phyloP scores from a whole-genome alignment of 2,329 filamentous ascomycete genomes.

The Fusarium keratoplasticum region DNA sequence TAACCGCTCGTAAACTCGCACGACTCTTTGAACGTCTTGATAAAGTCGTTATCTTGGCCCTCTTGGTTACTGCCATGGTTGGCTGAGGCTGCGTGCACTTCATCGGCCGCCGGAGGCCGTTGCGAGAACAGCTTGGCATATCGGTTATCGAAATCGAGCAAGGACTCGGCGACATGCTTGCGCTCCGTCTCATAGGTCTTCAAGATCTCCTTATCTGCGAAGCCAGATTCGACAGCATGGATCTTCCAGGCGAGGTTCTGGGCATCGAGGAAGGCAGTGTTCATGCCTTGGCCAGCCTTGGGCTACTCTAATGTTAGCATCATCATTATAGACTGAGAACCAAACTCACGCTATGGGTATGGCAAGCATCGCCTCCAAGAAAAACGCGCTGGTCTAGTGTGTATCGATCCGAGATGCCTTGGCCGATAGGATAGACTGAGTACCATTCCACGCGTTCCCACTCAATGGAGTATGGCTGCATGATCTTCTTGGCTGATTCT shows the following conservation, averaged over 20 bases:
- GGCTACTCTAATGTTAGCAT: slow-evolving; percentile 61
- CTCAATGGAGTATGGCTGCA: slow-evolving; percentile 74
- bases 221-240: slow-evolving; percentile 86
- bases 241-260: slow-evolving; percentile 97
- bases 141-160: slow-evolving; percentile 87
- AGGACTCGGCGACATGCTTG: slow-evolving; percentile 83
- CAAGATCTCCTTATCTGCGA: slow-evolving; percentile 79
- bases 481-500: slow-evolving; percentile 71
- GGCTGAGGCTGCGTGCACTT: slow-evolving; percentile 75
- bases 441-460: slow-evolving; percentile 80
- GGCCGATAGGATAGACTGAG: slow-evolving; percentile 81
- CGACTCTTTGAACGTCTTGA: slow-evolving; percentile 89
- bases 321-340: slow-evolving; percentile 47
- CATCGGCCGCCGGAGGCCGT: slow-evolving; percentile 76
- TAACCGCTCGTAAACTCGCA: slow-evolving; percentile 96
- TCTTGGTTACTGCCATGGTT: slow-evolving; percentile 41
- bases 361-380: slow-evolving; percentile 81
- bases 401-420: slow-evolving; percentile 76
- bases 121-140: slow-evolving; percentile 93
- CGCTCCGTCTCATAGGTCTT: slow-evolving; percentile 90
- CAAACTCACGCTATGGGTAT: slow-evolving; percentile 76
- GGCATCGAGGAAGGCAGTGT: slow-evolving; percentile 82
- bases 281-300: slow-evolving; percentile 85
- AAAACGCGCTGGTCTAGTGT: slow-evolving; percentile 78
- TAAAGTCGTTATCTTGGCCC: slow-evolving; percentile 78